Base-by-base conservation (phyloP, 352 stramenopile genomes). In the Plasmopara muralis region DNA sequence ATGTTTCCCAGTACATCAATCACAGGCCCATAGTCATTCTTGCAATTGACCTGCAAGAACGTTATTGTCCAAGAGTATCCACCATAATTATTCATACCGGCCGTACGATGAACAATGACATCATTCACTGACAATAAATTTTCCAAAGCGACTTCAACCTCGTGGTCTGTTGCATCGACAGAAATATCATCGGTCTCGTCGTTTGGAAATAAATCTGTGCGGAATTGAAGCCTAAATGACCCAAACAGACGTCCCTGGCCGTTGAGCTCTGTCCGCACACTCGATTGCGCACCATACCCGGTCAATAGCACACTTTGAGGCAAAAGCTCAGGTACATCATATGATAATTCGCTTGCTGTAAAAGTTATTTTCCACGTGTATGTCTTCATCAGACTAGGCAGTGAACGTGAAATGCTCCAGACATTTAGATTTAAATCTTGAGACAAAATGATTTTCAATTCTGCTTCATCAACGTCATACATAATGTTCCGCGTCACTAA, bases 1-100 rank as follows among this genome's bases (percentile, higher is more conserved):
- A 91, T 33, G 28, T 83, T 89, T 2, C 78, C 81, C 0, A 80
- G 82, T 0, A 65, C 79, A 43, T 89, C 80, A 8, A 82, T 33
- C 10, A 91, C 68, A 0, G 80, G 70, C 0, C 81, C 83, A 34
- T 87, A 92, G 12, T 81, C 62, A 37, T 86, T 89, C 45, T 68
- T 82, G 10, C 77, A 80, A 60, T 90, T 92, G 7, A 93, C 73
- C 46, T 87, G 59, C 3, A 87, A 34, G 49, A 93, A 93, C 10
- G 83, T 93, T 34, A 93, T 56, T 0, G 77, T 88, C 83, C 83
- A 93, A n/a, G 83, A 79, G 55, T 92, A 93, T 10, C 81, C 81
- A 13, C 81, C 83, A 42, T 69, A 87, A 3, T 41, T 42, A 40
- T 94, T 91, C 74, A 88, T 87, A 25, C 77, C 53, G 3, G 74